Evolutionary conservation across 2,329 filamentous ascomycete genomes (phyloP).

Genomic region (Trichoderma hamatum): DNA sequence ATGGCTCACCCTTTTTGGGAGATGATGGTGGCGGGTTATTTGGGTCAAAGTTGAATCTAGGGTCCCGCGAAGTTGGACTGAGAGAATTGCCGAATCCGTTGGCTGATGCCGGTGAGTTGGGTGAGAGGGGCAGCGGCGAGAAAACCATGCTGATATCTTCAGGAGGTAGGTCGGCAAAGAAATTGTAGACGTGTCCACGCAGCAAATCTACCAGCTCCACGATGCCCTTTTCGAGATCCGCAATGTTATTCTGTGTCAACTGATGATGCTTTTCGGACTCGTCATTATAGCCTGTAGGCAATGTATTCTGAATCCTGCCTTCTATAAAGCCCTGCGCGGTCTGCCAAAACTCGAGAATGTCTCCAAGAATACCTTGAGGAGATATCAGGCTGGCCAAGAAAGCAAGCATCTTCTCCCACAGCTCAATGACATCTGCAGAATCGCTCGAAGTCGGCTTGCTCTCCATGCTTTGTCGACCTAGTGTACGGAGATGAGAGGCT

Average conservation of each 20-base stretch:
- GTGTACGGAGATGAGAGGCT: constrained; percentile 74
- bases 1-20: constrained; percentile 77
- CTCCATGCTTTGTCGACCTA: constrained; percentile 68
- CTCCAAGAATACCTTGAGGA: constrained; percentile 78
- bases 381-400: constrained; percentile 78
- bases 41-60: constrained; percentile 78
- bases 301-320: constrained; percentile 75
- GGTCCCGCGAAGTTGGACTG: constrained; percentile 65
- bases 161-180: constrained; percentile 85
- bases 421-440: constrained; percentile 75
- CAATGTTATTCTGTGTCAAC: constrained; percentile 70
- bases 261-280: constrained; percentile 81
- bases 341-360: constrained; percentile 93
- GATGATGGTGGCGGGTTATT: constrained; percentile 76
- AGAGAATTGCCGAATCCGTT: constrained; percentile 41
- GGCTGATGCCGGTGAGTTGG: constrained; percentile 53
- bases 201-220: constrained; percentile 83
- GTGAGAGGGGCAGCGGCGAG: constrained; percentile 75
- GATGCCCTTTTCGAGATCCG: constrained; percentile 74
- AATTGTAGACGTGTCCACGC: constrained; percentile 74
- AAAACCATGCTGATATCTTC: constrained; percentile 89
- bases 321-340: constrained; percentile 87
- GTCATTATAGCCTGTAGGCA: constrained; percentile 81
- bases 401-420: constrained; percentile 86
- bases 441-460: constrained; percentile 70